Evolutionary conservation across 192 early-diverging fungal species (phyloP).

Genomic region (Backusella australiensis): DNA sequence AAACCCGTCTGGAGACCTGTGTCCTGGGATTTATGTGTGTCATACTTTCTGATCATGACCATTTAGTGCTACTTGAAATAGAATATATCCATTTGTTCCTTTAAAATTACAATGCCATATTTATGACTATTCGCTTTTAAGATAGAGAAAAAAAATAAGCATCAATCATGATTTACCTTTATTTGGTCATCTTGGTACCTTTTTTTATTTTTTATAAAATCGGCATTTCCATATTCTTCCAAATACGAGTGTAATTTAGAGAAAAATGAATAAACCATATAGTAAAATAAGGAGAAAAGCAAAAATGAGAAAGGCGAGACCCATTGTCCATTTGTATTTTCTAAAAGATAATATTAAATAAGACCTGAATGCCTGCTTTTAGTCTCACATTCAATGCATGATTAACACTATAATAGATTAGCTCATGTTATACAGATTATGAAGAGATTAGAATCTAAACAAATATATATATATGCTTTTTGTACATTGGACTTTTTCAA

Average conservation of each 20-base stretch:
- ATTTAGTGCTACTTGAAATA: neutral
- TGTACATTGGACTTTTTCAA: neutral
- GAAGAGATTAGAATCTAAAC: neutral
- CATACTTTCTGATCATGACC: too few species aligned
- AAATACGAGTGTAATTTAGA: too few species aligned
- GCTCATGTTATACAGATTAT: neutral
- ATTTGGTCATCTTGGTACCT: too few species aligned
- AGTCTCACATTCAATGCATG: neutral
- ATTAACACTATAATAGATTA: neutral
- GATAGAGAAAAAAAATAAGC: too few species aligned
- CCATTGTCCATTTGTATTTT: neutral
- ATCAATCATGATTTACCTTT: too few species aligned
- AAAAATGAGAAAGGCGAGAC: neutral
- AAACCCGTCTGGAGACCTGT: too few species aligned
- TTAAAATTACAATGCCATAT: neutral
- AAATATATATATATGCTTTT: neutral
- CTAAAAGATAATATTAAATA: neutral
- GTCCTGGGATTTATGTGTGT: too few species aligned
- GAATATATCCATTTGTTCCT: neutral
- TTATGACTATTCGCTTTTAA: neutral
- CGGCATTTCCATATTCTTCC: too few species aligned
- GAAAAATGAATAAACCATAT: neutral
- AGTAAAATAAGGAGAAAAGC: neutral
- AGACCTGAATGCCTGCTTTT: neutral
- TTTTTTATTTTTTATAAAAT: too few species aligned